Evolutionary conservation across 176 grass and related monocot species (phyloP).

Genomic region (Thinopyrum elongatum): DNA sequence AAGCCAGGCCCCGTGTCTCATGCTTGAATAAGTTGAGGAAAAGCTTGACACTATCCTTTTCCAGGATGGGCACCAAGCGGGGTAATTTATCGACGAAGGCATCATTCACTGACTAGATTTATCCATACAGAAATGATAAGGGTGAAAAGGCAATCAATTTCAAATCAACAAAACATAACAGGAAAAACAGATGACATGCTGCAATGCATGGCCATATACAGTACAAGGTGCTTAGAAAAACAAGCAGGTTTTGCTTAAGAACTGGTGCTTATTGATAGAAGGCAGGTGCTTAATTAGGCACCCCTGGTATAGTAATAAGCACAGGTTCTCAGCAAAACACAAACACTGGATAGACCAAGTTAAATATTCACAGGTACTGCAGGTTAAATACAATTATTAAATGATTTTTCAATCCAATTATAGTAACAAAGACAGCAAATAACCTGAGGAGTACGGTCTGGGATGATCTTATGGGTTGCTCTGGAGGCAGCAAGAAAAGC

Average conservation of each 20-base stretch:
- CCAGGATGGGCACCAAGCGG: neutral
- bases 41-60: neutral
- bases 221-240: no score
- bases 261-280: no score
- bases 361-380: neutral
- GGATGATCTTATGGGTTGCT: neutral
- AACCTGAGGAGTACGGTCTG: slow-evolving; percentile 6
- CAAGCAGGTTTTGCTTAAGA: no score
- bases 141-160: neutral
- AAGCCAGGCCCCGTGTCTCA: neutral
- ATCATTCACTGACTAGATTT: neutral
- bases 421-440: neutral
- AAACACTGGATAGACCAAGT: neutral
- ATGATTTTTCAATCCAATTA: neutral
- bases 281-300: no score
- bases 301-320: no score
- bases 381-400: neutral
- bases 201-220: neutral
- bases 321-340: neutral
- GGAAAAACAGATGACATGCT: neutral
- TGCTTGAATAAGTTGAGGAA: neutral
- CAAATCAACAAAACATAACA: neutral
- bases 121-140: neutral
- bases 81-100: neutral
- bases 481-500: neutral